Evolutionary conservation across 805 yeast species (phyloP).

Genomic region (Scheffersomyces ergatensis): DNA sequence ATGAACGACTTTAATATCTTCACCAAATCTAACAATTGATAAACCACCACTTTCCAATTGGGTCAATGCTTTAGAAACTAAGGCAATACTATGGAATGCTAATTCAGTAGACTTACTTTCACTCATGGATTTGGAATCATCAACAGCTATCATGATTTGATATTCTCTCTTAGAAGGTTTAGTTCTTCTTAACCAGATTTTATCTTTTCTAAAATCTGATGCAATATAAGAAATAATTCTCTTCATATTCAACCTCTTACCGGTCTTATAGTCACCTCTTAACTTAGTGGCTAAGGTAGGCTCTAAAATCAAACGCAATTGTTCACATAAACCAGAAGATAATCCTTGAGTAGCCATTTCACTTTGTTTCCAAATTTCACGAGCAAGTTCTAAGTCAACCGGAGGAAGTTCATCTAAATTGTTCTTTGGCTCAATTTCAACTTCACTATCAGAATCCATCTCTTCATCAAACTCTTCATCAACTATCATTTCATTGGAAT

Average conservation of each 20-base stretch:
- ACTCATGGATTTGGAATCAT: constrained; percentile 96
- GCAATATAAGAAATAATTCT: constrained; percentile 97
- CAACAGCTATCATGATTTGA: constrained; percentile 96
- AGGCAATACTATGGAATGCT: constrained; percentile 91
- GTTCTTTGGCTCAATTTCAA: constrained; percentile 15
- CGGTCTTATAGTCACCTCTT: constrained; percentile 94
- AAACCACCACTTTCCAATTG: constrained; percentile 94
- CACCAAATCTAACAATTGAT: constrained; percentile 89
- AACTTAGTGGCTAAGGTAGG: constrained; percentile 96
- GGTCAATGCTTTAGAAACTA: constrained; percentile 90
- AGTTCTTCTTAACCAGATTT: constrained; percentile 96
- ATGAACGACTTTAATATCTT: constrained; percentile 77
- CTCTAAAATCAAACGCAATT: constrained; percentile 84
- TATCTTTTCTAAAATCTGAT: constrained; percentile 93
- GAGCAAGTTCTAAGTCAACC: constrained; percentile 61
- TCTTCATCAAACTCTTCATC: constrained; percentile 18
- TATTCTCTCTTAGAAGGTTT: constrained; percentile 97
- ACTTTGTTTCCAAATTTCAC: constrained; percentile 77
- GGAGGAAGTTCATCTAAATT: constrained; percentile 34
- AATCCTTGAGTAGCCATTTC: constrained; percentile 85
- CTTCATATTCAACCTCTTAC: constrained; percentile 96
- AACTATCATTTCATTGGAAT: constrained; percentile 23
- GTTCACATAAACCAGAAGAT: constrained; percentile 87
- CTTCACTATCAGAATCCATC: constrained; percentile 15
- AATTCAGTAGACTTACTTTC: constrained; percentile 86